Conservation (phyloP, 768 basidiomycete genomes). For the Gautieria morchelliformis region DNA sequence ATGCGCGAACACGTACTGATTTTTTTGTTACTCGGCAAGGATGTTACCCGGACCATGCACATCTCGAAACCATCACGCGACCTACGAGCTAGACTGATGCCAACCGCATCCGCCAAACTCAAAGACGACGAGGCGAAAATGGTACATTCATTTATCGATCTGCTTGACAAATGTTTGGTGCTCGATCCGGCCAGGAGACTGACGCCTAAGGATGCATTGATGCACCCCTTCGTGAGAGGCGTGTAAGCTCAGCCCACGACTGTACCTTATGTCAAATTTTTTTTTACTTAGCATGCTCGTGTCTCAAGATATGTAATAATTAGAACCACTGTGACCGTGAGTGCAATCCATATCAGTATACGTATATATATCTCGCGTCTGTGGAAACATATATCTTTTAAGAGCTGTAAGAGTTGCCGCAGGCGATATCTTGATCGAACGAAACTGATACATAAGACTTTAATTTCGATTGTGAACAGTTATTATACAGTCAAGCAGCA, state of each 20-base stretch:
- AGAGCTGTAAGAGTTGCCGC: too few relatives aligned
- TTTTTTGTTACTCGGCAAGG: slow-evolving; percentile 33
- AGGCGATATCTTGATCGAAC: too few relatives aligned
- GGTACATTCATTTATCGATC: slow-evolving; percentile 71
- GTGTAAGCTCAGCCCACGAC: not conserved
- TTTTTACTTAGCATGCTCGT: not conserved
- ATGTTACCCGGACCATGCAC: slow-evolving; percentile 70
- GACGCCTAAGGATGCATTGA: slow-evolving; percentile 81
- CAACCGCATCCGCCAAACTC: slow-evolving; percentile 64
- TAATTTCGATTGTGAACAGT: too few relatives aligned
- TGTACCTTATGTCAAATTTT: not conserved
- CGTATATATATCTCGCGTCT: too few relatives aligned
- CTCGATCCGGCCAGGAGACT: slow-evolving; percentile 83
- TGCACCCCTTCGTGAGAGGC: slow-evolving; percentile 80
- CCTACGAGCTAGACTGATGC: slow-evolving; percentile 73
- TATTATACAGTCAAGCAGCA: too few relatives aligned
- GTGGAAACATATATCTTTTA: too few relatives aligned
- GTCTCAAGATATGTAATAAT: not conserved
- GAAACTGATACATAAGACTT: too few relatives aligned
- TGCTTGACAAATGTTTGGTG: slow-evolving; percentile 83
- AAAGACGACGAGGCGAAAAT: slow-evolving; percentile 85
- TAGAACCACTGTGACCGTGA: not conserved
- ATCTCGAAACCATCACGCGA: slow-evolving; percentile 78
- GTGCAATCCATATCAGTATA: too few relatives aligned
- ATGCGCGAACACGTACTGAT: not conserved